Conservation (phyloP, 371 early-diverging fungal species). For the Mucor racemosus region DNA sequence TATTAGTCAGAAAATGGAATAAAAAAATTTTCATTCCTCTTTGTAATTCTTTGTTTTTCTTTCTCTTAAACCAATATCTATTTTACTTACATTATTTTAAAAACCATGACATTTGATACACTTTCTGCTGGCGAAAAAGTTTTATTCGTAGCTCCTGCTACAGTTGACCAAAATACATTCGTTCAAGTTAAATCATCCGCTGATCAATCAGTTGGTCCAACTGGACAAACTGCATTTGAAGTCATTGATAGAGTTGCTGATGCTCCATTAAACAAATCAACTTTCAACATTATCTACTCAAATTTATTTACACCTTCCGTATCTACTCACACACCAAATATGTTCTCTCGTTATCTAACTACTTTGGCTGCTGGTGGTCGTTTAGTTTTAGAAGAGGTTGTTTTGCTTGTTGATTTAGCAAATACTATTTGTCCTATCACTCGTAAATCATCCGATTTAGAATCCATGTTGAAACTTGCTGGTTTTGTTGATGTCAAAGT, state of each 20-base stretch:
- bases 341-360: constrained; percentile 47
- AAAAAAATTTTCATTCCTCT: constrained; percentile 1
- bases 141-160: constrained; percentile 45
- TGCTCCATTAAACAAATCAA: constrained; percentile 45
- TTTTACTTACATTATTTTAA: background rate
- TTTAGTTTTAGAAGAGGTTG: constrained; percentile 41
- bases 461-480: constrained; percentile 50
- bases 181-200: constrained; percentile 30
- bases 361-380: constrained; percentile 42
- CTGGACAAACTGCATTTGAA: constrained; percentile 44
- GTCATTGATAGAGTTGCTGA: constrained; percentile 51
- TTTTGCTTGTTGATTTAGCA: constrained; percentile 36
- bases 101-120: constrained; percentile 12
- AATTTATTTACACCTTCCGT: constrained; percentile 44
- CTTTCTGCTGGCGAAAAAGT: constrained; percentile 32
- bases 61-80: background rate
- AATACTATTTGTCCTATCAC: constrained; percentile 48
- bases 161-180: constrained; percentile 39
- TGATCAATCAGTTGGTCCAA: constrained; percentile 51
- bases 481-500: constrained; percentile 50
- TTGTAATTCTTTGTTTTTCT: background rate
- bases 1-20: background rate
- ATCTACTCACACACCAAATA: constrained; percentile 40
- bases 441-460: constrained; percentile 45
- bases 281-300: constrained; percentile 41